Evolutionary conservation across 1,284 basidiomycete genomes (phyloP).

Genomic region (Trametes polyzona): DNA sequence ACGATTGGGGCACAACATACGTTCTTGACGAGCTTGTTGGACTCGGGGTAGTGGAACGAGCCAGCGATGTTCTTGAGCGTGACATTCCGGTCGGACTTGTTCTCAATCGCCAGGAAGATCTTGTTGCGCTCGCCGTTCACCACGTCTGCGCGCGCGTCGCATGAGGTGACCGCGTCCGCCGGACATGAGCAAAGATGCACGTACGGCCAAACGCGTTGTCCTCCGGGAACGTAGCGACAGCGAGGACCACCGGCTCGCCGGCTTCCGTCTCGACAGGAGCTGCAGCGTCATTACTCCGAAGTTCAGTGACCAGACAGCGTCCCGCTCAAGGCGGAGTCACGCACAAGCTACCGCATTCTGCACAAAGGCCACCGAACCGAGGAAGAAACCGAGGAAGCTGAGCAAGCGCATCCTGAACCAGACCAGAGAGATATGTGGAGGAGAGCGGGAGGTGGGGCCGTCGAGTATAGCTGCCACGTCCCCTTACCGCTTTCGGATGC

Average conservation of each 20-base stretch:
- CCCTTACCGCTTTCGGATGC: constrained; percentile 17
- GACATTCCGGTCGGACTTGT: constrained; percentile 76
- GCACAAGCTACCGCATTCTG: constrained; percentile 31
- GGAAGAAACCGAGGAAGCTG: constrained; percentile 30
- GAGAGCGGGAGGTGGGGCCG: constrained; percentile 10
- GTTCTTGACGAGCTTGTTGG: constrained; percentile 72
- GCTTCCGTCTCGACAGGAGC: constrained; percentile 27
- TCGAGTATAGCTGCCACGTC: constrained; percentile 23
- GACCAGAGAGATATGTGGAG: constrained; percentile 24
- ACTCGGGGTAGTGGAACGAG: constrained; percentile 72
- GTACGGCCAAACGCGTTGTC: constrained; percentile 82
- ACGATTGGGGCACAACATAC: constrained; percentile 52
- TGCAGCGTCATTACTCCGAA: constrained; percentile 9
- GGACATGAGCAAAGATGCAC: constrained; percentile 38
- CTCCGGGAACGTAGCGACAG: constrained; percentile 73
- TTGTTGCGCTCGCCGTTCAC: constrained; percentile 87
- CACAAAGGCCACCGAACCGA: constrained; percentile 31
- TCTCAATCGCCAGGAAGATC: constrained; percentile 71
- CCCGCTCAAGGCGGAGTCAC: constrained; percentile 2
- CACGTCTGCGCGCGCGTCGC: constrained; percentile 56
- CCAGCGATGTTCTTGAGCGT: constrained; percentile 75
- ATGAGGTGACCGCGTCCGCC: background rate
- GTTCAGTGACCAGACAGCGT: background rate
- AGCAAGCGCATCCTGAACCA: constrained; percentile 36
- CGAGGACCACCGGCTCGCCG: constrained; percentile 56